Evolutionary conservation across 805 yeast species (phyloP), one percentile per base, ranked within the genome.

Genomic region (Cyberlindnera saturnus): DNA sequence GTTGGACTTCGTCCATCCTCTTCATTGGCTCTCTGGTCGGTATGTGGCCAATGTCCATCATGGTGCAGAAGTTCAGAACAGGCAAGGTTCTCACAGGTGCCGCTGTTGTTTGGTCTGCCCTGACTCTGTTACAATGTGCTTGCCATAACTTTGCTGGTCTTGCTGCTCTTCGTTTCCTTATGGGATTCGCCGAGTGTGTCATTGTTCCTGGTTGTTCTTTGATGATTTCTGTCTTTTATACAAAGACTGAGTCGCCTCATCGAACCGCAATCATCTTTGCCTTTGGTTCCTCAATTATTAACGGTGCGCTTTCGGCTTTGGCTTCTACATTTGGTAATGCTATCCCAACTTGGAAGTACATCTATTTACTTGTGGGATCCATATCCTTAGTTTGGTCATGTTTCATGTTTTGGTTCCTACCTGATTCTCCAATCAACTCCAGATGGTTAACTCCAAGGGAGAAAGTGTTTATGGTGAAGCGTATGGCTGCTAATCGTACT

Each of bases 401-500:
- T 5, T 40, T 60, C 6, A 53, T 66, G 39, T 46, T 58, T 52
- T 62, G 64, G 37, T 62, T 73, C 35, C 61, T 77, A 43, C 82
- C 82, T 23, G 77, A 74, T 50, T 65, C 73, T 59, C 82, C 82
- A 20, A 60, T 64, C 31, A 74, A 72, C 52, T 70, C 79, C 9
- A 70, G 64, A 39, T 70, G 68, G 57, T 60, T 74, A 41, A 56
- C 56, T 33, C 51, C 50, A 4, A 66, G 69, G 39, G 81, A 77
- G 52, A 74, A 66, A 42, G 68, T 72, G 3, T 62, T 61, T 59
- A 52, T 71, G 55, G 69, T 71, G 47, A 57, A 69, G 57, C 57
- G 69, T 54, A 64, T 62, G 52, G 46, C 66, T 46, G 48, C 54
- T 56, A 74, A 71, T 51, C 65, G 63, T 39, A 72, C 70, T 40